Conservation (phyloP, 2,329 filamentous ascomycete genomes). For the Penicillium sp. region DNA sequence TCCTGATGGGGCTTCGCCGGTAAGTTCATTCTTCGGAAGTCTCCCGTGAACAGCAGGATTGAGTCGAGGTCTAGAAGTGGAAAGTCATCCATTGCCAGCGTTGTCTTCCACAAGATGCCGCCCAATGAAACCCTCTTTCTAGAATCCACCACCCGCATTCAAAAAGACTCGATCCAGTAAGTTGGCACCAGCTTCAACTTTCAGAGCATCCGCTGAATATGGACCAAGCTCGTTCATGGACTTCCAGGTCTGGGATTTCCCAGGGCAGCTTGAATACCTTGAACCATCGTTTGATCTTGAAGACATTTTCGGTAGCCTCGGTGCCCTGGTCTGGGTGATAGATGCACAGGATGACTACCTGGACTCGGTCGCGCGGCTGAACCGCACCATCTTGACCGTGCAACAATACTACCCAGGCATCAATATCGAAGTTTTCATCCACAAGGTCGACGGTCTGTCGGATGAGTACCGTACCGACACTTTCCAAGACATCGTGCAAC, state of each 20-base stretch:
- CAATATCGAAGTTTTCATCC: slow-evolving; percentile 97
- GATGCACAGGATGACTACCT: slow-evolving; percentile 98
- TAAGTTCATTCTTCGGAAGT: slow-evolving; percentile 48
- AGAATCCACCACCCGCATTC: slow-evolving; percentile 89
- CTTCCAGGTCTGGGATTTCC: slow-evolving; percentile 97
- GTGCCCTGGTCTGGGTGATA: slow-evolving; percentile 96
- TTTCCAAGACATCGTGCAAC: slow-evolving; percentile 92
- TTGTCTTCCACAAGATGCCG: slow-evolving; percentile 98
- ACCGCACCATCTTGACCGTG: slow-evolving; percentile 82
- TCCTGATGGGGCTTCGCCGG: slow-evolving; percentile 96
- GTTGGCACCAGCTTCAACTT: slow-evolving; percentile 36
- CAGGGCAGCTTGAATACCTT: slow-evolving; percentile 89
- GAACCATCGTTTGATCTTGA: slow-evolving; percentile 87
- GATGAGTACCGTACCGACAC: slow-evolving; percentile 97
- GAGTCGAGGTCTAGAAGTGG: slow-evolving; percentile 66
- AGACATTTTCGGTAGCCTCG: slow-evolving; percentile 89
- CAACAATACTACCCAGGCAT: slow-evolving; percentile 87
- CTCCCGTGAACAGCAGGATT: slow-evolving; percentile 5
- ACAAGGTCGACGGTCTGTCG: slow-evolving; percentile 96
- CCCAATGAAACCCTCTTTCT: slow-evolving; percentile 94
- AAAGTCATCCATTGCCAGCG: slow-evolving; percentile 96
- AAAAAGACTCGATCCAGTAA: slow-evolving; percentile 93
- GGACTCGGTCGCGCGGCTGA: slow-evolving; percentile 81
- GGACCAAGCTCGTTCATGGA: slow-evolving; percentile 87
- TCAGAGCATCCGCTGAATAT: slow-evolving; percentile 1